Conservation (phyloP, 164 flowering plant genomes). For the Vitis vinifera region ASM3070453v1 NC_081807.1:21102501-21103000, state of each 20-base stretch:
- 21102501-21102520: slow-evolving; percentile 38
- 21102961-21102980: slow-evolving; percentile 11
- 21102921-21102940: background rate
- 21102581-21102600: slow-evolving; percentile 80
- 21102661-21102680: slow-evolving; percentile 69
- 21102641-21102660: slow-evolving; percentile 74
- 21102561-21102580: slow-evolving; percentile 86
- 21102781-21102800: slow-evolving; percentile 44
- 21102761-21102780: slow-evolving; percentile 19
- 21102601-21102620: slow-evolving; percentile 86
- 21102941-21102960: slow-evolving; percentile 9
- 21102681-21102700: slow-evolving; percentile 50
- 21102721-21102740: slow-evolving; percentile 46
- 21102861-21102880: slow-evolving; percentile 61
- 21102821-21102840: slow-evolving; percentile 89
- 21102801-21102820: slow-evolving; percentile 62
- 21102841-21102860: slow-evolving; percentile 76
- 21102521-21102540: slow-evolving; percentile 87
- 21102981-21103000: slow-evolving; percentile 67
- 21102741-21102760: slow-evolving; percentile 52
- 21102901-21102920: background rate
- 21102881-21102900: background rate
- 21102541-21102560: slow-evolving; percentile 84
- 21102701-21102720: slow-evolving; percentile 34
- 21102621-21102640: slow-evolving; percentile 94